phyloP scores from a whole-genome alignment of 495 filamentous ascomycete genomes.

The Talaromyces proteolyticus region DNA sequence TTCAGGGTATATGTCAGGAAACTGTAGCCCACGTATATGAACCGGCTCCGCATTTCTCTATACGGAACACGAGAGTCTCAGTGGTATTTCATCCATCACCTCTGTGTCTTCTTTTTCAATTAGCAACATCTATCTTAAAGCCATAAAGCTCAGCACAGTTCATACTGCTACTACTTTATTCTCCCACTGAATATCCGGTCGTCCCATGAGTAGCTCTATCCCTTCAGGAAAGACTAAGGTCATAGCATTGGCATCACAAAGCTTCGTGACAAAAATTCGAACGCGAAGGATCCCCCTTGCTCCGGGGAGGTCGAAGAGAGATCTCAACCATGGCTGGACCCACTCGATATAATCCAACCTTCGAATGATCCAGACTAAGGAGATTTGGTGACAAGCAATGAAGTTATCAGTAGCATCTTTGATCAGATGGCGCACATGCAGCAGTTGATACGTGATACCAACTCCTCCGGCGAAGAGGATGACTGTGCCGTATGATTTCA shows the following conservation, averaged over 20 bases:
- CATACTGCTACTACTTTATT: too few species aligned
- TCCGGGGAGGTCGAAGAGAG: neutral
- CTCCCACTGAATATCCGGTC: neutral
- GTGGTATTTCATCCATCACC: too few species aligned
- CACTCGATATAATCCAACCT: neutral
- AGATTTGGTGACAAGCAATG: conserved; percentile 57
- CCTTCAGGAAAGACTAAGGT: neutral
- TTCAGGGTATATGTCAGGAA: too few species aligned
- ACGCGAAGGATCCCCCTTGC: neutral
- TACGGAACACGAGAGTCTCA: too few species aligned
- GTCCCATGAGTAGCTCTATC: neutral
- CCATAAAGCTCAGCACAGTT: too few species aligned
- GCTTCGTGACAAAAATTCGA: neutral
- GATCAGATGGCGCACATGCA: conserved; percentile 61
- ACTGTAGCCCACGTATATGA: too few species aligned
- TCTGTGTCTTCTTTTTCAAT: too few species aligned
- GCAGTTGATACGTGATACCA: conserved; percentile 71
- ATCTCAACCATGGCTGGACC: neutral
- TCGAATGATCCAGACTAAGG: conserved; percentile 56
- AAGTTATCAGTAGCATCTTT: conserved; percentile 54
- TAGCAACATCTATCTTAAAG: too few species aligned
- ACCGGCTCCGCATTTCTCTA: too few species aligned
- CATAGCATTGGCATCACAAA: neutral
- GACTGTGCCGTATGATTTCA: conserved; percentile 69
- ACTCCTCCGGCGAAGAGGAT: conserved; percentile 71